Evolutionary conservation across 2,329 filamentous ascomycete species (phyloP), one percentile per base, ranked within the genome.

Genomic region (Clarireedia homoeocarpa): DNA sequence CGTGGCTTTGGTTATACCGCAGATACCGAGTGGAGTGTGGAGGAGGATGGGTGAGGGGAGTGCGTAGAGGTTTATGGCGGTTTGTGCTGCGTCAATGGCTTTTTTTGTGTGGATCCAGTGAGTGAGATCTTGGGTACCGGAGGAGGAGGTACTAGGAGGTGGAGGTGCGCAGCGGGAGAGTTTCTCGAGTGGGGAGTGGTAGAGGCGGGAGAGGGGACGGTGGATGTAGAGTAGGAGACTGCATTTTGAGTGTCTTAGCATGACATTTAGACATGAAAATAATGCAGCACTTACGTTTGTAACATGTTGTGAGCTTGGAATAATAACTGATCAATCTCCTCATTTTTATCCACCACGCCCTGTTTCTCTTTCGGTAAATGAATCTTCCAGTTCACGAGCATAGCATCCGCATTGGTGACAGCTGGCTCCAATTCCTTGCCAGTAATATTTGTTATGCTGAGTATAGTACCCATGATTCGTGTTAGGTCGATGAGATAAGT

Each of bases 1-100:
- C n/a, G 78, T 78, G 40, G 77, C 76, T 50, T 82, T 69, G 5
- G 79, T 75, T 17, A 83, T 71, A 9, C 75, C 75, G 61, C 79
- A 83, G 46, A 77, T 77, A 65, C 82, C 79, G 63, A 81, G 78
- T 0, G 81, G 80, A 0, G 74, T 82, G 65, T 85, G 80, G 46
- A 77, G 73, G 14, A 78, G 70, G 0, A 83, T 70, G 2, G 76
- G 72, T 4, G 75, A 74, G 0, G 81, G 82, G 2, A 86, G 73
- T 2, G 77, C 75, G 14, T 79, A 75, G 0, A 81, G 67, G 70
- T 71, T 6, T 76, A 78, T 44, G 83, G 75, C 48, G 78, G 79
- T 62, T 81, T 82, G 9, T 80, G 82, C 1, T 77, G 81, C 63
- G 24, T 79, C 76, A 38, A 85, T 74, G 2, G 82, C 80, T 64